Evolutionary conservation across 345 rosid genomes (phyloP), one percentile per base, ranked within the genome.

Genomic region (Brassica carinata): DNA sequence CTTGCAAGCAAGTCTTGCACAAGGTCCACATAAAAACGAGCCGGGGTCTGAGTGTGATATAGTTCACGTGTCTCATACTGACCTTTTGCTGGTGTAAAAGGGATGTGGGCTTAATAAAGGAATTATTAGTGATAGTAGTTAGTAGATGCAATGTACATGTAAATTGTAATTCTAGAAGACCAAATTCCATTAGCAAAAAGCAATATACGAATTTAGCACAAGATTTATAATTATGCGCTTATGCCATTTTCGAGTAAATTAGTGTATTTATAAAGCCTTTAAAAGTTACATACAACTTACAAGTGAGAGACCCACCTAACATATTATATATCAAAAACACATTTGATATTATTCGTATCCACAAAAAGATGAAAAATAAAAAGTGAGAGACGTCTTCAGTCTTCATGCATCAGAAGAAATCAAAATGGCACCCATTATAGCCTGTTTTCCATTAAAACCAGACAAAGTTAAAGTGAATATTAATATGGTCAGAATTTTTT

Each of bases 401-500:
- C 79, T 74, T 64, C 76, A 69, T 69, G 69, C 72, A 73, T 82
- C 76, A 82, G 73, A 77, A 69, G 82, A 67, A 82, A 77, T 82
- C 82, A 78, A 82, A 89, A 83, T 87, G 89, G 86, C 93, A 89
- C 31, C 89, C 90, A 76, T 85, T 85, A 79, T 75, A 87, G 79
- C 91, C 93, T 89, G 88, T 14, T 26, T 43, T 34, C 59, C n/a
- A n/a, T n/a, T n/a, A n/a, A n/a, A n/a, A n/a, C n/a, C n/a, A n/a
- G n/a, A n/a, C n/a, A n/a, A n/a, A n/a, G 74, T 18, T 14, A 36
- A 59, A 8, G n/a, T 10, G 18, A 51, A 64, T 43, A 15, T 63
- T 8, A 18, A 7, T 31, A 55, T 7, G 7, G 10, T 17, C 61
- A 55, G 61, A 4, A 55, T 15, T 43, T n/a, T 36, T 18, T 33